These are phyloP conservation scores for Coniochaeta hoffmannii DNA, from an alignment of 2,329 filamentous ascomycete genomes.

Conservation along the genomic window DNA sequence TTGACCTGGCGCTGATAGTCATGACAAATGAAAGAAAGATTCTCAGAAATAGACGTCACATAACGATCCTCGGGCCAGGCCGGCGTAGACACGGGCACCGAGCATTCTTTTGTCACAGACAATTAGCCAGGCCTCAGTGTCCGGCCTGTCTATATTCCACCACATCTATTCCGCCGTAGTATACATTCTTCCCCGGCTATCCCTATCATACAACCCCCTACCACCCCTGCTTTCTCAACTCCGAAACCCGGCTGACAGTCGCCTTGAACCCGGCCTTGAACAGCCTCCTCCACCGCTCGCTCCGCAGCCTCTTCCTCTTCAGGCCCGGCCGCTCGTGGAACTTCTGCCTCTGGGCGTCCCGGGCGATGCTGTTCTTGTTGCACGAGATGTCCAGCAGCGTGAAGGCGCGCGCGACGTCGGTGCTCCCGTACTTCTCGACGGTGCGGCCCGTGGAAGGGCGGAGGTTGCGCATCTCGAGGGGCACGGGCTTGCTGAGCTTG, in stretches of 20 bases:
- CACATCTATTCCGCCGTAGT: not conserved
- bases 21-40: not conserved
- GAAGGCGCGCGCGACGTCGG: slow-evolving; percentile 39
- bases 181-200: not conserved
- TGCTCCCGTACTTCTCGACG: slow-evolving; percentile 29
- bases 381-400: slow-evolving; percentile 30
- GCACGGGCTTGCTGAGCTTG: slow-evolving; percentile 8
- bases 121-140: too few relatives aligned
- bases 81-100: too few relatives aligned
- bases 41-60: too few relatives aligned
- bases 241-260: slow-evolving; percentile 55
- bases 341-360: slow-evolving; percentile 50
- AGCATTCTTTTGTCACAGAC: too few relatives aligned
- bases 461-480: slow-evolving; percentile 25
- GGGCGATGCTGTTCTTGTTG: slow-evolving; percentile 47
- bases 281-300: slow-evolving; percentile 59
- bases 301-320: slow-evolving; percentile 68
- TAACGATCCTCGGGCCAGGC: too few relatives aligned
- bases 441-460: slow-evolving; percentile 37
- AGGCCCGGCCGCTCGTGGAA: slow-evolving; percentile 70
- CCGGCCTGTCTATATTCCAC: not conserved
- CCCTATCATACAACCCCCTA: slow-evolving; percentile 23
- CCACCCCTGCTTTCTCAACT: slow-evolving; percentile 75
- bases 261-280: slow-evolving; percentile 64
- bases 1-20: not conserved